Conservation (phyloP, 2,329 filamentous ascomycete species). For the Penicillium sp. region DNA sequence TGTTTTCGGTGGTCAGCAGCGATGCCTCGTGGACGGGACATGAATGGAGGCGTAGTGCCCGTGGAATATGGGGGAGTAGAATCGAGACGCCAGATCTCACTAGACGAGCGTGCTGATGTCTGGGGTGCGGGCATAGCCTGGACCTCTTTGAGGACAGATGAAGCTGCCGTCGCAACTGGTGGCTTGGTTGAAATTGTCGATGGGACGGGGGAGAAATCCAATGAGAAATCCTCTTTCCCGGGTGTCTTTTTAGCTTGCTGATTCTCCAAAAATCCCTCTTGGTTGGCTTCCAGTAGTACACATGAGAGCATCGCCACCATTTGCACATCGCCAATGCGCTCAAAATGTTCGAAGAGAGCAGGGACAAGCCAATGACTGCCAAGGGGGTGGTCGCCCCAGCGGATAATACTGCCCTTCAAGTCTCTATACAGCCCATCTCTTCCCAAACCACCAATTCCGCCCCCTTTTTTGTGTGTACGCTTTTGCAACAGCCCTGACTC, state of each 20-base stretch:
- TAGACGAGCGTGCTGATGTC: conserved; percentile 51
- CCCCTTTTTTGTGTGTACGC: conserved; percentile 29
- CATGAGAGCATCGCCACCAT: conserved; percentile 66
- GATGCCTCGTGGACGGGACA: conserved; percentile 43
- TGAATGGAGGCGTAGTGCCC: conserved; percentile 51
- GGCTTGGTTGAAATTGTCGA: conserved; percentile 44
- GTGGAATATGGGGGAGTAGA: conserved; percentile 53
- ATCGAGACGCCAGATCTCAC: conserved; percentile 51
- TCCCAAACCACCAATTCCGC: conserved; percentile 31
- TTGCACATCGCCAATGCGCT: conserved; percentile 60
- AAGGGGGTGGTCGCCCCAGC: conserved; percentile 59
- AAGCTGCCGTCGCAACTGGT: conserved; percentile 37
- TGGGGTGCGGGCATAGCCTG: conserved; percentile 35
- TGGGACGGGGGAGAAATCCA: conserved; percentile 48
- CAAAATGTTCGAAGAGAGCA: conserved; percentile 59
- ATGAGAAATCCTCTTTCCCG: conserved; percentile 46
- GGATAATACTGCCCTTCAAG: conserved; percentile 45
- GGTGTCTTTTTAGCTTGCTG: conserved; percentile 34
- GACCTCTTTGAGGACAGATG: conserved; percentile 35
- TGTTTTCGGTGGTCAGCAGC: conserved; percentile 44
- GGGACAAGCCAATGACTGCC: conserved; percentile 56
- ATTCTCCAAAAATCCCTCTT: conserved; percentile 36
- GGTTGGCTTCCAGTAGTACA: conserved; percentile 53
- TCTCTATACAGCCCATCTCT: conserved; percentile 36
- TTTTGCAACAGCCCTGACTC: conserved; percentile 62